Percentiles rank a stretch among this genome's conserved stretches.
phyloP scores from a whole-genome alignment of 1,284 basidiomycete species.

The Anthracocystis walkeri region DNA sequence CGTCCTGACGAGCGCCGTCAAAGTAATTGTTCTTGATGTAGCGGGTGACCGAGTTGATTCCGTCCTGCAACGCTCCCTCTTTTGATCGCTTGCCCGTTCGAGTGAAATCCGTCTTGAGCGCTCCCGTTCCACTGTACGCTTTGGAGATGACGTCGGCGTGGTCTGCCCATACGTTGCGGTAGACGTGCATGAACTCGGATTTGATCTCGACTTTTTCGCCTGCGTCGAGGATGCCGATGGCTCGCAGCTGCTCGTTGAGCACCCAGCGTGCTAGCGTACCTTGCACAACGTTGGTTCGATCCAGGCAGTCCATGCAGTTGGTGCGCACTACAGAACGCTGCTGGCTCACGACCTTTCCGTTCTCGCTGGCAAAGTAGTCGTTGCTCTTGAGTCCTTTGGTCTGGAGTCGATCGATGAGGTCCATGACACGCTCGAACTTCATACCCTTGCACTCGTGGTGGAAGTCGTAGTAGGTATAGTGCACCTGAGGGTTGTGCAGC shows the following conservation, averaged over 20 bases:
- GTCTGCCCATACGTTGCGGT: constrained; percentile 97
- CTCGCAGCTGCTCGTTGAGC: constrained; percentile 79
- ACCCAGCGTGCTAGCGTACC: constrained; percentile 64
- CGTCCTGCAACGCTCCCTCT: constrained; percentile 83
- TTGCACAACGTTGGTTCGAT: constrained; percentile 97
- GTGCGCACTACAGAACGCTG: constrained; percentile 72
- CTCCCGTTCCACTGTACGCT: constrained; percentile 94
- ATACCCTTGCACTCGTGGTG: constrained; percentile 95
- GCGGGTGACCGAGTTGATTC: constrained; percentile 84
- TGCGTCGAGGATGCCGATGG: constrained; percentile 62
- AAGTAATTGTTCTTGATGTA: constrained; percentile 98
- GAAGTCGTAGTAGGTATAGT: constrained; percentile 98
- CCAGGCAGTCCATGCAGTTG: constrained; percentile 83
- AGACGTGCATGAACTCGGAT: constrained; percentile 75
- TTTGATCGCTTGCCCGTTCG: constrained; percentile 90
- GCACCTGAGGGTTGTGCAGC: constrained; percentile 77
- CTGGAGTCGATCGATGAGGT: constrained; percentile 82
- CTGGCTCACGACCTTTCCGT: constrained; percentile 43
- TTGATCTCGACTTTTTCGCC: constrained; percentile 64
- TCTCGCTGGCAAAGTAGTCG: constrained; percentile 55
- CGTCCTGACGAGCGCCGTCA: constrained; percentile 85
- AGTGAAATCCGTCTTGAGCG: constrained; percentile 94
- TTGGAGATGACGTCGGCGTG: constrained; percentile 92
- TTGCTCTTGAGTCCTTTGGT: constrained; percentile 76
- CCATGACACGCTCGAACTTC: constrained; percentile 91